Conservation (phyloP, 2,329 filamentous ascomycete species). For the Neofusicoccum cordaticola region DNA sequence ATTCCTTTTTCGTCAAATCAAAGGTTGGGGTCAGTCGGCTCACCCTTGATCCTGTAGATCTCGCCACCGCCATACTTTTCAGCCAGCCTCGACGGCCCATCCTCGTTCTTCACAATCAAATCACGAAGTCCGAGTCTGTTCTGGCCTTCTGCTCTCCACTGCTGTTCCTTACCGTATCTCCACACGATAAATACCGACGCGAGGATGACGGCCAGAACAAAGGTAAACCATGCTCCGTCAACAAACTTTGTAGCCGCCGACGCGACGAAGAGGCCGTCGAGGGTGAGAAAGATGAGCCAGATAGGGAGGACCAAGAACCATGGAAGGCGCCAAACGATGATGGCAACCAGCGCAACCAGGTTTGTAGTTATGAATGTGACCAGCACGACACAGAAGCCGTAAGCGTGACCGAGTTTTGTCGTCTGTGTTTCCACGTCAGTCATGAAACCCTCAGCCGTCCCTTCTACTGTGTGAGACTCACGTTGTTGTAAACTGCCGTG, state of each 20-base stretch:
- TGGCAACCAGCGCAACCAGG: slow-evolving; percentile 68
- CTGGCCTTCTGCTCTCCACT: slow-evolving; percentile 67
- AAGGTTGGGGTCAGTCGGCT: not conserved
- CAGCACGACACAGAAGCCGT: slow-evolving; percentile 70
- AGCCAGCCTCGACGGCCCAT: slow-evolving; percentile 38
- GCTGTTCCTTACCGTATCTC: slow-evolving; percentile 75
- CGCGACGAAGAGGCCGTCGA: slow-evolving; percentile 69
- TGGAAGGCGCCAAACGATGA: slow-evolving; percentile 68
- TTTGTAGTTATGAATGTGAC: slow-evolving; percentile 76
- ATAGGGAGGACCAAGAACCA: slow-evolving; percentile 59
- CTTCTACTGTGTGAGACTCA: no score
- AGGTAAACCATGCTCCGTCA: slow-evolving; percentile 74
- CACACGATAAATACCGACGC: slow-evolving; percentile 68
- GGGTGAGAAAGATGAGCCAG: slow-evolving; percentile 61
- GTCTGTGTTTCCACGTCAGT: not conserved
- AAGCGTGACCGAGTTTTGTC: slow-evolving; percentile 22
- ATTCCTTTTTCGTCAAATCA: not conserved
- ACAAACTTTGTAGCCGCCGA: slow-evolving; percentile 71
- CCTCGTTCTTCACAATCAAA: slow-evolving; percentile 41
- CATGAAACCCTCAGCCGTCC: no score
- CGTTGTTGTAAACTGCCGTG: slow-evolving; percentile 69
- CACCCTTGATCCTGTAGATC: slow-evolving; percentile 40
- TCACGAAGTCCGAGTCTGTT: slow-evolving; percentile 54
- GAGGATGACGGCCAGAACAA: slow-evolving; percentile 62
- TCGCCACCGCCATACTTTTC: slow-evolving; percentile 34